A percentile compares a stretch with the other conserved stretches of the same genome.
phyloP scores from a whole-genome alignment of 2,329 filamentous ascomycete species.

The Penicillium sp. region DNA sequence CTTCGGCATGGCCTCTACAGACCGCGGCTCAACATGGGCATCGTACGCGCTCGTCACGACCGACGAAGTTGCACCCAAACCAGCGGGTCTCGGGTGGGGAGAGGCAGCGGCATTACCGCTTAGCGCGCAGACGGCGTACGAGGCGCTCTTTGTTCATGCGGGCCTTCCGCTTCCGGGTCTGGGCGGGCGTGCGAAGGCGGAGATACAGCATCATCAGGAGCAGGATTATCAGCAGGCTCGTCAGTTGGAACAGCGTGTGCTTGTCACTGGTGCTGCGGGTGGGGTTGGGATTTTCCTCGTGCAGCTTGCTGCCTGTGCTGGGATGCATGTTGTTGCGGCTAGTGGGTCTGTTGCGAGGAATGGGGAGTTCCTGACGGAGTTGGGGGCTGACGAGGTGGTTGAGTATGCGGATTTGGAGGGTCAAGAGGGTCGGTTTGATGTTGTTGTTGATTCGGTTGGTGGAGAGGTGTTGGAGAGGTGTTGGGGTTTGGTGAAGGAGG shows the following conservation, averaged over 20 bases:
- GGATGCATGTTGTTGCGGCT: slow-evolving; percentile 32
- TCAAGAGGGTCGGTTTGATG: slow-evolving; percentile 14
- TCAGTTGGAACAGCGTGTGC: slow-evolving; percentile 13
- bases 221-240: not conserved
- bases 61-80: slow-evolving; percentile 26
- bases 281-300: slow-evolving; percentile 39
- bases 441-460: slow-evolving; percentile 30
- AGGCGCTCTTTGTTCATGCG: slow-evolving; percentile 32
- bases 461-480: slow-evolving; percentile 20
- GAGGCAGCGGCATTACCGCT: slow-evolving; percentile 29
- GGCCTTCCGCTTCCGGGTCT: slow-evolving; percentile 10
- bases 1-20: slow-evolving; percentile 25
- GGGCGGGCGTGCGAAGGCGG: not conserved
- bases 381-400: slow-evolving; percentile 41
- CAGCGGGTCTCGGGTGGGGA: slow-evolving; percentile 17
- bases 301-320: slow-evolving; percentile 37
- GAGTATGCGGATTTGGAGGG: slow-evolving; percentile 31
- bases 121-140: slow-evolving; percentile 30
- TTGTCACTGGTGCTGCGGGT: slow-evolving; percentile 41
- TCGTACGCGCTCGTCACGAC: slow-evolving; percentile 25
- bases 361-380: slow-evolving; percentile 28
- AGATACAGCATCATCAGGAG: not conserved
- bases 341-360: slow-evolving; percentile 37
- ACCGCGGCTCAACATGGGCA: slow-evolving; percentile 26
- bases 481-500: slow-evolving; percentile 20